Evolutionary conservation across 202 grass and related monocot genomes (phyloP), one percentile per base, ranked within the genome.

Genomic region (Panicum virgatum): DNA sequence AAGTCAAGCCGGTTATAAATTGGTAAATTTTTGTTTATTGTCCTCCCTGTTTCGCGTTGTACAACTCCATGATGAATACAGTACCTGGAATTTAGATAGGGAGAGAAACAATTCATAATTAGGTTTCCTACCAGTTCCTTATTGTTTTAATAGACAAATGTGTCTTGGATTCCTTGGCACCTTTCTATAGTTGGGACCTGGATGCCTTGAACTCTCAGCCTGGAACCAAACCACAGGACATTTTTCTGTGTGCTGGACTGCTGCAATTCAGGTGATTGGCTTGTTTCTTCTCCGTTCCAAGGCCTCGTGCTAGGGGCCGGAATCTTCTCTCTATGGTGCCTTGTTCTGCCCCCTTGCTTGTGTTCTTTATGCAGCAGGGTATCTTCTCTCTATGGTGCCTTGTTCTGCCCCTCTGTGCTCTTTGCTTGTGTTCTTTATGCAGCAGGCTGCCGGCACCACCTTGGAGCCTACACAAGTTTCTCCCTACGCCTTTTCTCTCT

Each of bases 141-240:
- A 68, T 46, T 32, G 19, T 47, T 16, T 29, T 47, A 11, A 50
- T 44, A 71, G 27, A 52, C 29, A 52, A 72, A 51, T 20, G 26
- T 16, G 45, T 27, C 44, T 69, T 51, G 14, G 43, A 68, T 75
- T 75, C 51, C 53, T 75, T 42, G 75, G 52, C 30, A 48, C 42
- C 67, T 72, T 72, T 51, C 27, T 47, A 13, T 36, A 25, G 14
- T 52, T 23, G 60, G 22, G 53, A 76, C 72, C 46, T 70, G 7
- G 16, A 3, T 27, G 51, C 48, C 64, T 77, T 72, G 87, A 54
- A 64, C 30, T 86, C 58, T 86, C 76, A 86, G 83, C 36, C 67
- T 20, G 32, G 19, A 66, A 79, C 47, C 50, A 48, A 70, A 69
- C 57, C 62, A 36, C 62, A 43, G 3, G 10, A 23, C 65, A 14